Conservation (phyloP, 169 alveolate genomes). For the Cryptosporidium baileyi region DNA sequence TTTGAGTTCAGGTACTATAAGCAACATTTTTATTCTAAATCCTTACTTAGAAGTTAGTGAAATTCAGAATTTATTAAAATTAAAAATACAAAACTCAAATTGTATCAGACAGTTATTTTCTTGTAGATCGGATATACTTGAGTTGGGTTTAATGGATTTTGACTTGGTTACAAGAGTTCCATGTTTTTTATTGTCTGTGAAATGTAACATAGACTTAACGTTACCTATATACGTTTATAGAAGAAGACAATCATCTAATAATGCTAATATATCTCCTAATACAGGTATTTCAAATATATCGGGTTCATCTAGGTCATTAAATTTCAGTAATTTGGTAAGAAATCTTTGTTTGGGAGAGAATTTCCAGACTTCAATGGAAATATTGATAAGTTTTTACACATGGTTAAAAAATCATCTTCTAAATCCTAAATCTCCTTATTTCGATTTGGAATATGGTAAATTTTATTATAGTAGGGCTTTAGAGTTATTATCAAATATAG, state of each 20-base stretch:
- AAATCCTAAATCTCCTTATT: slow-evolving; percentile 34
- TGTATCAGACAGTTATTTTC: background rate
- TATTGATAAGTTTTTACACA: slow-evolving; percentile 14
- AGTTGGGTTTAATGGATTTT: slow-evolving; percentile 15
- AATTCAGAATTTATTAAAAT: background rate
- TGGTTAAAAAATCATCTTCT: slow-evolving; percentile 28
- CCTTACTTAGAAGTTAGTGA: slow-evolving; percentile 50
- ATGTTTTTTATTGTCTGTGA: slow-evolving; percentile 29
- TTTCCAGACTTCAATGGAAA: slow-evolving; percentile 5
- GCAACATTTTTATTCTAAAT: slow-evolving; percentile 12
- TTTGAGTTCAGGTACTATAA: background rate
- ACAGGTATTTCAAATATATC: background rate
- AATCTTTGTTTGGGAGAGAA: slow-evolving; percentile 13
- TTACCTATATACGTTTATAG: slow-evolving; percentile 32
- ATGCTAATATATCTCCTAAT: background rate
- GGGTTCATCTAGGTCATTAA: too few relatives aligned
- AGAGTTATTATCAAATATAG: slow-evolving; percentile 43
- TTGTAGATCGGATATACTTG: slow-evolving; percentile 41
- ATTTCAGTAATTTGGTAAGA: background rate
- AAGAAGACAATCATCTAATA: background rate
- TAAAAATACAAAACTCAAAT: background rate
- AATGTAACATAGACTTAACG: slow-evolving; percentile 33
- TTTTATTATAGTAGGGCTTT: slow-evolving; percentile 22
- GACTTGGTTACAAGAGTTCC: slow-evolving; percentile 41
- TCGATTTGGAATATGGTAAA: slow-evolving; percentile 47